Evolutionary conservation across 495 filamentous ascomycete genomes (phyloP).

Genomic region (Aspergillus steynii): DNA sequence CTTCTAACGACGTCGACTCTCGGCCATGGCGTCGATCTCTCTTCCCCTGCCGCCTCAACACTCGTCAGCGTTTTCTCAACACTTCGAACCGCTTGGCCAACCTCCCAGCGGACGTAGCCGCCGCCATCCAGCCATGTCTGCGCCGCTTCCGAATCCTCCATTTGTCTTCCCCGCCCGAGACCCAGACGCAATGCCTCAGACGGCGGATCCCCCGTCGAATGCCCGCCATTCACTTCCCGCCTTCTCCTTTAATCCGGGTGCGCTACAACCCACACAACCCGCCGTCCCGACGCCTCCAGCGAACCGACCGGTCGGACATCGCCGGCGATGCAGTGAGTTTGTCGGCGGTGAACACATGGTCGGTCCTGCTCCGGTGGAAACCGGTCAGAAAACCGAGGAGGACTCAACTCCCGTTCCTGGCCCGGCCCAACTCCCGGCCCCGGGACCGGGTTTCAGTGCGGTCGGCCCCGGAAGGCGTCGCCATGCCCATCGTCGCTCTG

Average conservation of each 20-base stretch:
- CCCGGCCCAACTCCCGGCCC: conserved; percentile 47
- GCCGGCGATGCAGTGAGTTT: conserved; percentile 75
- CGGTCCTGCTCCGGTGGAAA: conserved; percentile 57
- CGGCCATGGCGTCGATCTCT: conserved; percentile 45
- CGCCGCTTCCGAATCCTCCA: conserved; percentile 65
- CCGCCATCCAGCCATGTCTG: conserved; percentile 35
- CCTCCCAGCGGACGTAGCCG: conserved; percentile 23
- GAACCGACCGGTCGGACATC: conserved; percentile 57
- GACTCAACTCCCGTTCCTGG: conserved; percentile 34
- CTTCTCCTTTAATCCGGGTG: conserved; percentile 66
- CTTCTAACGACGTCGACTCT: conserved; percentile 18
- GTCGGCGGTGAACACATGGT: conserved; percentile 70
- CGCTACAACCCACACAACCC: conserved; percentile 30
- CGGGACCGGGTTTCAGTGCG: conserved; percentile 42
- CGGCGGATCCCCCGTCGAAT: conserved; percentile 16
- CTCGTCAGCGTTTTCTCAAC: conserved; percentile 32
- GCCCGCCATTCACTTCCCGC: conserved; percentile 53
- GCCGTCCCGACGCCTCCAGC: conserved; percentile 29
- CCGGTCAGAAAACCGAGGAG: conserved; percentile 64
- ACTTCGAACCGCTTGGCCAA: conserved; percentile 30
- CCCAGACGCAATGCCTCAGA: conserved; percentile 19
- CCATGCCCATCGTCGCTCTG: conserved; percentile 84
- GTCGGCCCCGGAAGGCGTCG: conserved; percentile 58
- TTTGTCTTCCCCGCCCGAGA: conserved; percentile 67
- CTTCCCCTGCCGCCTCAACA: conserved; percentile 37